phyloP scores from a whole-genome alignment of 75 land plant species.

The Pinus taeda region DNA sequence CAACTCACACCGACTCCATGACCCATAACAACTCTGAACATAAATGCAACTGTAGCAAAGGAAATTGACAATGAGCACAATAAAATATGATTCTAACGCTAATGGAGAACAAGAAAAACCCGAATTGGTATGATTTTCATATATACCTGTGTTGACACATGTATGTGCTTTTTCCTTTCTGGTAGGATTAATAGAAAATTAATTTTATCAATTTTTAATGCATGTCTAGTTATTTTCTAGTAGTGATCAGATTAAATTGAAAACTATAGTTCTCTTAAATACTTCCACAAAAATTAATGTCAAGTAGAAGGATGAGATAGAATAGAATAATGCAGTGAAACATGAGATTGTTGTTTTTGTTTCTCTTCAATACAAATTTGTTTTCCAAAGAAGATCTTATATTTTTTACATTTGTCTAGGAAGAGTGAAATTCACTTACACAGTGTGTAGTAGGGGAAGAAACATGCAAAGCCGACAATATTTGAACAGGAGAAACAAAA shows the following conservation, averaged over 20 bases:
- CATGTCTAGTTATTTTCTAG: neutral
- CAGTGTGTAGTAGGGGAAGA: too few species aligned
- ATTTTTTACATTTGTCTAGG: too few species aligned
- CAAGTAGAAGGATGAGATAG: neutral
- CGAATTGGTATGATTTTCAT: slow-evolving; percentile 5
- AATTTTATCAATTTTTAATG: neutral
- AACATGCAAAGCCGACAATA: too few species aligned
- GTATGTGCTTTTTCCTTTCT: neutral
- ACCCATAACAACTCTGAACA: too few species aligned
- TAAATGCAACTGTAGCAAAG: too few species aligned
- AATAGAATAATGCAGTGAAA: neutral
- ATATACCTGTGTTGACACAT: neutral
- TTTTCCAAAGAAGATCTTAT: too few species aligned
- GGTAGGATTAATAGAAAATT: neutral
- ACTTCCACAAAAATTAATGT: neutral
- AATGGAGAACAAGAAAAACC: slow-evolving; percentile 18
- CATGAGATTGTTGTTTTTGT: neutral
- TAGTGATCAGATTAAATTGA: neutral
- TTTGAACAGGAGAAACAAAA: too few species aligned
- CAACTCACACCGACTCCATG: too few species aligned
- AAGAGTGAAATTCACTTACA: too few species aligned
- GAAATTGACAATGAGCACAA: too few species aligned
- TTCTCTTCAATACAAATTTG: too few species aligned
- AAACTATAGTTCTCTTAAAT: neutral
- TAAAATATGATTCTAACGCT: slow-evolving; percentile 14